Conservation (phyloP, 192 early-diverging fungal species). For the Coemansia sp. region DNA sequence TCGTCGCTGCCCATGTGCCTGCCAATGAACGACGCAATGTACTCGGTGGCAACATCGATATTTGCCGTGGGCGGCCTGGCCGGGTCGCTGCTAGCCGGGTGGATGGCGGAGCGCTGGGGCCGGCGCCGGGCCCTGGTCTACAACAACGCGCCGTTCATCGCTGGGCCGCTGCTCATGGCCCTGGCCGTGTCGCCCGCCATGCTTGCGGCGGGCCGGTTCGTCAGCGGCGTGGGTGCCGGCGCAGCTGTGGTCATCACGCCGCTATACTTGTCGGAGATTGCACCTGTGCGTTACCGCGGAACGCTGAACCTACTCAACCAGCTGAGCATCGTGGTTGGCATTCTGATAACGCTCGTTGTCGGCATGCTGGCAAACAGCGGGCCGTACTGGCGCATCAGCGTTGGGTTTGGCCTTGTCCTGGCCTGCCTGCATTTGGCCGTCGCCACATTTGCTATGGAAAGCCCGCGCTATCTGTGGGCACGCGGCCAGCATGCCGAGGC, state of each 20-base stretch:
- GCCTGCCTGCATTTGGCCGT: slow-evolving; percentile 33
- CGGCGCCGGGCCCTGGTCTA: slow-evolving; percentile 58
- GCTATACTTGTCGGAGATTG: slow-evolving; percentile 76
- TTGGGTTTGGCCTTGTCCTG: slow-evolving; percentile 60
- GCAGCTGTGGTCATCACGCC: slow-evolving; percentile 71
- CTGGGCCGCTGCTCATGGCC: slow-evolving; percentile 64
- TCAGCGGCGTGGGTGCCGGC: slow-evolving; percentile 73
- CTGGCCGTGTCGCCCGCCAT: slow-evolving; percentile 47
- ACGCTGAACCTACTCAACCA: slow-evolving; percentile 76
- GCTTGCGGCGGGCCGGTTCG: slow-evolving; percentile 62
- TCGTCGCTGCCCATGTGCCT: slow-evolving; percentile 56
- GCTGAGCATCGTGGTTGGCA: slow-evolving; percentile 76
- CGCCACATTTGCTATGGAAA: slow-evolving; percentile 64
- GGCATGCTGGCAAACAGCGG: slow-evolving; percentile 59
- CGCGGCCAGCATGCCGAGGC: slow-evolving; percentile 27
- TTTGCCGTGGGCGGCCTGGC: slow-evolving; percentile 47
- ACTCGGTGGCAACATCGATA: slow-evolving; percentile 41
- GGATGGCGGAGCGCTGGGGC: slow-evolving; percentile 64
- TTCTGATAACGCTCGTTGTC: slow-evolving; percentile 64
- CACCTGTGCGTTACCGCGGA: slow-evolving; percentile 63
- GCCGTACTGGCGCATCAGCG: slow-evolving; percentile 67
- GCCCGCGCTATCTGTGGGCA: slow-evolving; percentile 61
- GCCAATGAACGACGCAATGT: slow-evolving; percentile 61
- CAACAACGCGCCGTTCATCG: slow-evolving; percentile 56
- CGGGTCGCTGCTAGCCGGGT: slow-evolving; percentile 67